Conservation (phyloP, 164 flowering plant genomes). For the Kalanchoe fedtschenkoi region DNA sequence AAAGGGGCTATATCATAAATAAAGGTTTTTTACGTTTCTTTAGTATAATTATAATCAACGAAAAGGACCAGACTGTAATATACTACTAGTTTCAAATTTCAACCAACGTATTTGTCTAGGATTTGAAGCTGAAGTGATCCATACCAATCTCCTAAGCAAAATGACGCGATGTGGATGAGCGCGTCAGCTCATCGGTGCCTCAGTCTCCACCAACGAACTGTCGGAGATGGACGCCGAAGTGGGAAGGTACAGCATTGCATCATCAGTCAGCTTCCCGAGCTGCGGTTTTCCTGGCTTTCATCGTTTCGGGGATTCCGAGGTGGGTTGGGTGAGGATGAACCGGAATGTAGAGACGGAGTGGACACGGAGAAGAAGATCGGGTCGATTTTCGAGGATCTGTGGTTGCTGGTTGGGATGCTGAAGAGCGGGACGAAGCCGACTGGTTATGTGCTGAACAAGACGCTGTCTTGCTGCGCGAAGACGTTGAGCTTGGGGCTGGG, state of each 20-base stretch:
- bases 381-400: not conserved
- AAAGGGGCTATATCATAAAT: too few species aligned
- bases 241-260: not conserved
- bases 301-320: not conserved
- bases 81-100: too few species aligned
- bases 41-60: too few species aligned
- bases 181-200: not conserved
- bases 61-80: too few species aligned
- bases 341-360: not conserved
- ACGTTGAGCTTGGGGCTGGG: too few species aligned
- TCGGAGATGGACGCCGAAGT: not conserved
- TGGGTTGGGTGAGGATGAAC: not conserved
- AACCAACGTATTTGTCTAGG: too few species aligned
- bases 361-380: not conserved
- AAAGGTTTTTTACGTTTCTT: too few species aligned
- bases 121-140: not conserved
- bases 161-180: not conserved
- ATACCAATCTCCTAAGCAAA: not conserved
- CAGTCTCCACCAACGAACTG: not conserved
- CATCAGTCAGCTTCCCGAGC: not conserved
- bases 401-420: not conserved
- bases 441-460: conserved; percentile 8
- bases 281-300: not conserved
- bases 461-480: conserved; percentile 25
- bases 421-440: not conserved